Conservation (phyloP, 257 asterid genomes). For the Petunia secreta region DNA sequence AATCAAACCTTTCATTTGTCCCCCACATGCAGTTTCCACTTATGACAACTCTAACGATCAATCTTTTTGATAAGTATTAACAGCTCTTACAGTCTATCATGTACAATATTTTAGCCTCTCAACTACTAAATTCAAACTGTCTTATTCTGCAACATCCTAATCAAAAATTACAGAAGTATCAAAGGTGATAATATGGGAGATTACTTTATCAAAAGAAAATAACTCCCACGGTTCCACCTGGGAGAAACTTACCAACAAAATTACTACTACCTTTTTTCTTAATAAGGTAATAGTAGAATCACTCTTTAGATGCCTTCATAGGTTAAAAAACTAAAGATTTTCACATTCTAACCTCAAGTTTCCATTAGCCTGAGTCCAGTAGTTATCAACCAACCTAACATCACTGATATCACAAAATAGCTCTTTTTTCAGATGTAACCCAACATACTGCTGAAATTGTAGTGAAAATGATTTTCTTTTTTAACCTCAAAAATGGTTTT, state of each 20-base stretch:
- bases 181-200: background rate
- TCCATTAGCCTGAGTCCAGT: background rate
- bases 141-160: background rate
- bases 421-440: background rate
- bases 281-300: background rate
- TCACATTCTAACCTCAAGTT: background rate
- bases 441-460: background rate
- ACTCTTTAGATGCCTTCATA: slow-evolving; percentile 16
- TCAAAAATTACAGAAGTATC: background rate
- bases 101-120: slow-evolving; percentile 7
- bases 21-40: background rate
- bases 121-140: background rate
- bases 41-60: background rate
- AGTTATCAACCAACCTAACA: slow-evolving; percentile 11
- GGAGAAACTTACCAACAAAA: background rate
- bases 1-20: slow-evolving; percentile 20
- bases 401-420: background rate
- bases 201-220: background rate
- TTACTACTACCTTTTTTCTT: background rate
- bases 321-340: background rate
- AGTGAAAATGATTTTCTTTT: background rate
- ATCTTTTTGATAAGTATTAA: background rate
- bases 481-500: slow-evolving; percentile 7
- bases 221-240: background rate
- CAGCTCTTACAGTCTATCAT: slow-evolving; percentile 8